Base-by-base conservation (phyloP, 306 rosid species). In the Spatholobus suberectus region DNA sequence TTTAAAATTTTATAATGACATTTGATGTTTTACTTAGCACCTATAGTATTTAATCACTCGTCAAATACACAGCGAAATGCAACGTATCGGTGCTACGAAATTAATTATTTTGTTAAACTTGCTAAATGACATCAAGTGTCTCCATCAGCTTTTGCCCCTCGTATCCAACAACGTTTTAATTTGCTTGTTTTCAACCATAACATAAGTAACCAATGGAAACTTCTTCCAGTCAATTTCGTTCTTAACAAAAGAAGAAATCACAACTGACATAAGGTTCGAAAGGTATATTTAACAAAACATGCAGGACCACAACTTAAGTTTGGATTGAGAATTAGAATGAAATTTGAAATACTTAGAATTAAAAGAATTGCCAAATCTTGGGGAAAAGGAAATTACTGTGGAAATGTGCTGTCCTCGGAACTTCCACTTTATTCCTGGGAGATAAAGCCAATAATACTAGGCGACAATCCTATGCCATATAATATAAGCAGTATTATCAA, bases 401-500 rank as follows among this genome's bases (percentile, higher is more conserved):
- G 55, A 4, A 75, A 75, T 55, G 52, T 38, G 41, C 54, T 73
- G 7, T 59, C 41, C 78, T 62, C 5, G 75, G 32, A 81, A 63
- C 76, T 81, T 82, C 24, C 41, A 62, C 41, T 62, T 62, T 59
- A 83, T 70, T 83, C 75, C 40, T 34, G 0, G 8, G 38, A 70
- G 51, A 62, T 26, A 55, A n/a, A 77, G 79, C 62, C 58, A 52
- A 70, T 26, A 49, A 73, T 62, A 83, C 76, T 44, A 80, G 10
- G n/a, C 5, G 62, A 81, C 41, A 81, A 59, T 41, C 34, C 27
- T 20, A 13, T 29, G 72, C n/a, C 59, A 59, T 18, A 38, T 24
- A 35, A 37, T 20, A 77, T 37, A 74, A 63, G 49, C 38, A n/a
- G 23, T 8, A 46, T 46, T 12, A 29, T 27, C 21, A 43, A 57